Conservation (phyloP, 2,329 filamentous ascomycete genomes). For the Penicillium sp. region DNA sequence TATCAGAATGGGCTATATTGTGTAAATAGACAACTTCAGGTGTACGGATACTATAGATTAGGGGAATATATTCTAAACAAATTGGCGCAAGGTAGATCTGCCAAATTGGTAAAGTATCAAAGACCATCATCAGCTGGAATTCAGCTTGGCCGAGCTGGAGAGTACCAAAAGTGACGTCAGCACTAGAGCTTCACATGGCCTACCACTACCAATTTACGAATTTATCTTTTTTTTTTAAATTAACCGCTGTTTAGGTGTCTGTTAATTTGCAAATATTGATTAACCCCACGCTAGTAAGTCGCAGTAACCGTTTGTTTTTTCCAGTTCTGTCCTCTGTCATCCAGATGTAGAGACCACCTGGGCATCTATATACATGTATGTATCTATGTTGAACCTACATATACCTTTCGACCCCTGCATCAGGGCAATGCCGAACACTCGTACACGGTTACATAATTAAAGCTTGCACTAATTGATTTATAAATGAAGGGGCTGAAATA, state of each 20-base stretch:
- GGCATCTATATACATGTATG: too few relatives aligned
- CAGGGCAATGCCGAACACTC: neutral
- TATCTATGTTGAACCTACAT: neutral
- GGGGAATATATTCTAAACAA: neutral
- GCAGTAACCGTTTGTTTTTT: neutral
- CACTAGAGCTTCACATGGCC: neutral
- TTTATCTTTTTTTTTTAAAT: neutral
- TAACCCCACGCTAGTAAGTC: neutral
- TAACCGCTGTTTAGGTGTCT: neutral
- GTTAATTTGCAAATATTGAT: neutral
- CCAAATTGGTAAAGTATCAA: neutral
- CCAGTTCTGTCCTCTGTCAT: neutral
- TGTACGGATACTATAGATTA: neutral
- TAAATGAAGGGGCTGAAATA: too few relatives aligned
- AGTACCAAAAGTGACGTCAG: neutral
- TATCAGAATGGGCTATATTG: neutral
- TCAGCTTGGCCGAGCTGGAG: conserved; percentile 2
- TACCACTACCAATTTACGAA: neutral
- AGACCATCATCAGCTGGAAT: neutral
- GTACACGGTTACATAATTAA: neutral
- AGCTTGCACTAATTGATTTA: neutral
- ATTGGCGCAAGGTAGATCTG: neutral
- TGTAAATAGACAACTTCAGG: neutral
- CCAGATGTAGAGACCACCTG: too few relatives aligned
- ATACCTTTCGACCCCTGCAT: neutral